phyloP scores from a whole-genome alignment of 2,329 filamentous ascomycete species.

The Hirsutella thompsonii region DNA sequence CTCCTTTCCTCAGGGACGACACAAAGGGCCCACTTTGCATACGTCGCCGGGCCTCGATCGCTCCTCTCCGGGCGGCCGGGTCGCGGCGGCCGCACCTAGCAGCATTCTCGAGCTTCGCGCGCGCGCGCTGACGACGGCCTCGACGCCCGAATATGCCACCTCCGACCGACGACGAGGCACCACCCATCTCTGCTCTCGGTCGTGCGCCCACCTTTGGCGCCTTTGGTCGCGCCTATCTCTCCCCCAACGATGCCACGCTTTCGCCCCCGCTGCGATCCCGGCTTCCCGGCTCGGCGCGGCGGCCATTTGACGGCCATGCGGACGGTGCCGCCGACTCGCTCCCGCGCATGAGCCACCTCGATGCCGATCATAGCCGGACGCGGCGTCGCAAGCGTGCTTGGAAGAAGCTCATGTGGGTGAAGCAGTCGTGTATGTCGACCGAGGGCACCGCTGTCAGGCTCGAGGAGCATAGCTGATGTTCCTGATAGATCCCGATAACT shows the following conservation, averaged over 20 bases:
- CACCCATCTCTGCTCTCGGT: slow-evolving; percentile 18
- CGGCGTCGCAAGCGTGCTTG: slow-evolving; percentile 61
- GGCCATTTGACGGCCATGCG: slow-evolving; percentile 15
- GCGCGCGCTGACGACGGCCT: not conserved
- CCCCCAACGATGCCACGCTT: slow-evolving; percentile 74
- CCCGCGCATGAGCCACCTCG: slow-evolving; percentile 28
- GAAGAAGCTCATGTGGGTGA: slow-evolving; percentile 98
- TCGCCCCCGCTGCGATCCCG: slow-evolving; percentile 36
- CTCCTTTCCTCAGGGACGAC: not conserved
- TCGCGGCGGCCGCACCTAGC: not conserved
- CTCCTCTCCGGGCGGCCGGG: not conserved
- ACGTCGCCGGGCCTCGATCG: not conserved
- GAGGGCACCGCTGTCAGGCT: not conserved
- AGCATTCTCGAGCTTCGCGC: not conserved
- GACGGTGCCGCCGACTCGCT: slow-evolving; percentile 19
- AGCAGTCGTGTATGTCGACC: slow-evolving; percentile 64
- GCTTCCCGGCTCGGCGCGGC: slow-evolving; percentile 23
- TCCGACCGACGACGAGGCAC: slow-evolving; percentile 24
- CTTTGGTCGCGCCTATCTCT: slow-evolving; percentile 53
- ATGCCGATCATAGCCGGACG: slow-evolving; percentile 46
- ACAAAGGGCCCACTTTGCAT: not conserved
- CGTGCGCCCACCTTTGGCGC: slow-evolving; percentile 15
- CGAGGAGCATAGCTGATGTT: not conserved
- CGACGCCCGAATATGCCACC: slow-evolving; percentile 13
- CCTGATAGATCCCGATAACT: slow-evolving; percentile 79